A percentile compares a stretch with the other conserved stretches of the same genome.
Evolutionary conservation across 495 filamentous ascomycete species (phyloP).

Genomic region (Aspergillus cavernicola): DNA sequence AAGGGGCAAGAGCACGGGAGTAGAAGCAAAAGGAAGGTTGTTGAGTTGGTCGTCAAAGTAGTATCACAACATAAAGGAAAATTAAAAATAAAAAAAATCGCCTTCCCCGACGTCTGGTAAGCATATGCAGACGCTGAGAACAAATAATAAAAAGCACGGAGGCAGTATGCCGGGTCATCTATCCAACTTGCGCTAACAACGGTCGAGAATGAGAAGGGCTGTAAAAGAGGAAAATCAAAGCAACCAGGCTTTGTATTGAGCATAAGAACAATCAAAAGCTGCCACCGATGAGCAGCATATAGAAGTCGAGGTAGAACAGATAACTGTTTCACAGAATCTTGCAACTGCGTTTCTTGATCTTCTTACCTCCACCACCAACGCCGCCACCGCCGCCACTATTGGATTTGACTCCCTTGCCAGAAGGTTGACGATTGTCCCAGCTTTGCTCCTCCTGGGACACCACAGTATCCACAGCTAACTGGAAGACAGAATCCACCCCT

Average conservation of each 20-base stretch:
- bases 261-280: background rate
- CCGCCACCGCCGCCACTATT: conserved; percentile 8
- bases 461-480: conserved; percentile 80
- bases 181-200: conserved; percentile 3
- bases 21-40: conserved; percentile 14
- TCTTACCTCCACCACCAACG: conserved; percentile 23
- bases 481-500: conserved; percentile 94
- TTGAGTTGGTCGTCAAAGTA: conserved; percentile 11
- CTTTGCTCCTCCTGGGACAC: conserved; percentile 51
- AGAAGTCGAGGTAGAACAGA: conserved; percentile 17
- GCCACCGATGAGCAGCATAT: conserved; percentile 11
- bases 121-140: background rate
- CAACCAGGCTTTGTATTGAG: conserved; percentile 38
- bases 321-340: conserved; percentile 54
- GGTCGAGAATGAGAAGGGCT: conserved; percentile 4
- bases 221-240: conserved; percentile 27
- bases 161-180: background rate
- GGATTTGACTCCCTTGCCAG: conserved; percentile 25
- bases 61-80: background rate
- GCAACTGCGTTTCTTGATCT: conserved; percentile 68
- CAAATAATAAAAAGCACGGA: background rate
- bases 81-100: background rate
- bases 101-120: background rate
- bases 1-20: conserved; percentile 7
- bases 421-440: conserved; percentile 24